Base-by-base conservation (phyloP, 1,284 basidiomycete species). In the Chondrostereum purpureum region DNA sequence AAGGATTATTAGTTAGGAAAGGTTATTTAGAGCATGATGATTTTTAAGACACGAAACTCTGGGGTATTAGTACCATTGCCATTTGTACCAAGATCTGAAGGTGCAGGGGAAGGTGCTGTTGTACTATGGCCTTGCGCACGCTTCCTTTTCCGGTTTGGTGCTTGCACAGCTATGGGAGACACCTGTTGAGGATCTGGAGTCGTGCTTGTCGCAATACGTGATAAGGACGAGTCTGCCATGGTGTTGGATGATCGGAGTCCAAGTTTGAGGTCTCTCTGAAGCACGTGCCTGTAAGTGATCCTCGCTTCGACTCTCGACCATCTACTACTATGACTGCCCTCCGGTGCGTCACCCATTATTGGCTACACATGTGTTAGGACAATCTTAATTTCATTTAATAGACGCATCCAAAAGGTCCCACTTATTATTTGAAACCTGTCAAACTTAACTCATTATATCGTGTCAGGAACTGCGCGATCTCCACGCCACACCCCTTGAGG, bases 401-500 rank as follows among this genome's bases (percentile, higher is more conserved):
- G 83, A 50, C 83, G 83, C 40, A 80, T 87, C 23, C 80, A 83
- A 57, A 84, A 80, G 69, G 83, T 84, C n/a, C n/a, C n/a, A n/a
- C n/a, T n/a, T n/a, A 56, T 37, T 33, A 43, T 48, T 22, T 24
- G 37, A 39, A 41, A 31, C 27, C 8, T 8, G n/a, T 31, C 27
- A 23, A n/a, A n/a, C n/a, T n/a, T n/a, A n/a, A n/a, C n/a, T 56
- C 36, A 60, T 46, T 55, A 31, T 46, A 33, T 48, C 21, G 31
- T 19, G 43, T 8, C 53, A 88, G 84, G 84, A 88, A 69, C 58
- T 85, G 43, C 63, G 53, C 45, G 77, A 82, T 54, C 68, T 88
- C 51, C 64, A 63, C 39, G 70, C 64, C 47, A 78, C 74, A 42
- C 83, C 85, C 1, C 63, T 88, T 48, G 70, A 78, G 49, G 85